A percentile compares a stretch with the other conserved stretches of the same genome.
Evolutionary conservation across 176 grass and related monocot genomes (phyloP).

Genomic region (Aegilops umbellulata): DNA sequence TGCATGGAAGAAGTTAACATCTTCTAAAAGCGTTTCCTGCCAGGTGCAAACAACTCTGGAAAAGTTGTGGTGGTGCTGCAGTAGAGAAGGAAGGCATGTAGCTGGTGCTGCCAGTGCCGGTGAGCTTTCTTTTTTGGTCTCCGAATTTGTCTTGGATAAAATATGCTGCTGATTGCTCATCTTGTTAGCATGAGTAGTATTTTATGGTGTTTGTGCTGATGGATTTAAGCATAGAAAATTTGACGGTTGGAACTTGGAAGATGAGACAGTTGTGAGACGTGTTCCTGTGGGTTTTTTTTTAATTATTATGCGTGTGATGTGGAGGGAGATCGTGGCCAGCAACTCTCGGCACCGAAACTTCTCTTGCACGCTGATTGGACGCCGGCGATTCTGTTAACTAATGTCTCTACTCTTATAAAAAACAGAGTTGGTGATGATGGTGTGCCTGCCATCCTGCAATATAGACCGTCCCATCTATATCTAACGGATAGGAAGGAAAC

Average conservation of each 20-base stretch:
- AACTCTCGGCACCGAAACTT: constrained; percentile 43
- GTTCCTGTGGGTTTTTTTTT: background rate
- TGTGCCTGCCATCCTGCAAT: too few species aligned
- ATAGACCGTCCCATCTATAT: too few species aligned
- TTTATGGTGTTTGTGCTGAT: constrained; percentile 5
- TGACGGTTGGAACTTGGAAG: constrained; percentile 30
- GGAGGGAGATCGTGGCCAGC: constrained; percentile 44
- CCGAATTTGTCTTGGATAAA: background rate
- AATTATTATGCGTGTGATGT: background rate
- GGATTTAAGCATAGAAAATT: constrained; percentile 18
- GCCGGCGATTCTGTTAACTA: background rate
- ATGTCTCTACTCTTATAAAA: too few species aligned
- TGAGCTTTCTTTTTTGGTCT: constrained; percentile 4
- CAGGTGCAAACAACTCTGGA: constrained; percentile 23
- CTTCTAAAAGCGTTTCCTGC: background rate
- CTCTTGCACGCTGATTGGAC: constrained; percentile 34
- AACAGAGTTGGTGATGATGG: too few species aligned
- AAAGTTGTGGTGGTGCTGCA: background rate
- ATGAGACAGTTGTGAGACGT: constrained; percentile 30
- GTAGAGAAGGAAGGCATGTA: background rate
- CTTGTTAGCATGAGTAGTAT: background rate
- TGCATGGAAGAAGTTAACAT: background rate
- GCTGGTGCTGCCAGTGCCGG: background rate
- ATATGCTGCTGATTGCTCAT: background rate
- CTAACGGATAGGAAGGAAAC: too few species aligned